phyloP scores from a whole-genome alignment of 2,329 filamentous ascomycete genomes.

The Leptographium radiaticola region DNA sequence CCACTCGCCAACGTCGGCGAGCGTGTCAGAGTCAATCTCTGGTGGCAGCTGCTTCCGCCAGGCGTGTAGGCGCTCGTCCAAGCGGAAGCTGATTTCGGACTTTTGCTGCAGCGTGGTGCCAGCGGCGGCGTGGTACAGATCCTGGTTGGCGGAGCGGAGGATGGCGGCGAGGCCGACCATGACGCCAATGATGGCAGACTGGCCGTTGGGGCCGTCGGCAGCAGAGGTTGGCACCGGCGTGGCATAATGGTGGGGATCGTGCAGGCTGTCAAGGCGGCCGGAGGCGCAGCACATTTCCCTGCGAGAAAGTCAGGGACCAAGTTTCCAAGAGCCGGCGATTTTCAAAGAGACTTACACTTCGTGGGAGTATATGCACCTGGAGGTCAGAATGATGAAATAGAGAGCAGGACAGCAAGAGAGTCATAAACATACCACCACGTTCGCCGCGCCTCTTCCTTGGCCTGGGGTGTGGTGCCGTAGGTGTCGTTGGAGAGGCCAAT shows the following conservation, averaged over 20 bases:
- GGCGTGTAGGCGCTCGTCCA: background rate
- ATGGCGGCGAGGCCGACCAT: background rate
- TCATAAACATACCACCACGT: background rate
- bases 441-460: background rate
- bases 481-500: background rate
- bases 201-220: too few relatives aligned
- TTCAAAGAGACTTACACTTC: background rate
- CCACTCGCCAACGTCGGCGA: background rate
- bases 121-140: background rate
- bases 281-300: background rate
- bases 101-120: background rate
- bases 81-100: background rate
- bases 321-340: background rate
- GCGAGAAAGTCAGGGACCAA: background rate
- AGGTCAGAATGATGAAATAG: background rate
- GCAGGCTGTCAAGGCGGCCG: background rate
- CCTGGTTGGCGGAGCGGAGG: background rate
- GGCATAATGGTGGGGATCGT: background rate
- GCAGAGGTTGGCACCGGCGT: background rate
- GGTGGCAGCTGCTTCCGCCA: background rate
- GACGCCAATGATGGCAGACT: background rate
- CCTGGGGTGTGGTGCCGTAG: background rate
- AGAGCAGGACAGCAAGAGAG: too few relatives aligned
- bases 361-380: background rate
- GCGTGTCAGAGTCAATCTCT: background rate